Percentiles rank a stretch among this genome's conserved stretches.
These are phyloP conservation scores for Trichoderma semiorbis DNA, from an alignment of 2,329 filamentous ascomycete species.

Conservation along the genomic window DNA sequence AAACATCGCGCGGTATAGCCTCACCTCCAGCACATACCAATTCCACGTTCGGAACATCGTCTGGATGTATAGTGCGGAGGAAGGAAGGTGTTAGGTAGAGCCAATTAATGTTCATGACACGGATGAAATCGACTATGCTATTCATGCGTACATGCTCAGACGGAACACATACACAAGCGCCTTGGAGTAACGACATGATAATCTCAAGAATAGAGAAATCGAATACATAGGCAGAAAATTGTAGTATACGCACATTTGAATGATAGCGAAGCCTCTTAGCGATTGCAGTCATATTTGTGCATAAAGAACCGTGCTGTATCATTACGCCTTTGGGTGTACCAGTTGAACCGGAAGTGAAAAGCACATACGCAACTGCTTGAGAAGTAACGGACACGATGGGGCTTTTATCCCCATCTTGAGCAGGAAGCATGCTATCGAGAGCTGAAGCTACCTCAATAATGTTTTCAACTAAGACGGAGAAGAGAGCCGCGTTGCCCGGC, in stretches of 20 bases:
- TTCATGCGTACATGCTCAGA: constrained; percentile 14
- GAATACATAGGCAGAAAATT: constrained; percentile 10
- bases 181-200: constrained; percentile 3
- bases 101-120: constrained; percentile 9
- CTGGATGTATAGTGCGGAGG: background rate
- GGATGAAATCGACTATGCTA: constrained; percentile 13
- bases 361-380: constrained; percentile 2
- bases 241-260: background rate
- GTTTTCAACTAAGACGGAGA: background rate
- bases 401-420: no score
- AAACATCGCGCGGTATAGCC: constrained; percentile 1
- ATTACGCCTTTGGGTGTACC: constrained; percentile 3
- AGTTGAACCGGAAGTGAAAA: constrained; percentile 11
- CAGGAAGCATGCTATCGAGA: background rate
- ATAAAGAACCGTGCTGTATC: background rate
- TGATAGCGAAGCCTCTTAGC: background rate
- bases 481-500: background rate
- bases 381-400: background rate
- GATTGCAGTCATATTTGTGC: background rate
- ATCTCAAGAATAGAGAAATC: constrained; percentile 18
- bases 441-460: background rate
- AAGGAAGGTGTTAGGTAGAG: constrained; percentile 17
- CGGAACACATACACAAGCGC: constrained; percentile 6
- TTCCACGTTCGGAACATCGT: constrained; percentile 14
- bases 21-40: constrained; percentile 17